phyloP scores from a whole-genome alignment of 2,329 filamentous ascomycete genomes.

The Hansfordia pulvinata region DNA sequence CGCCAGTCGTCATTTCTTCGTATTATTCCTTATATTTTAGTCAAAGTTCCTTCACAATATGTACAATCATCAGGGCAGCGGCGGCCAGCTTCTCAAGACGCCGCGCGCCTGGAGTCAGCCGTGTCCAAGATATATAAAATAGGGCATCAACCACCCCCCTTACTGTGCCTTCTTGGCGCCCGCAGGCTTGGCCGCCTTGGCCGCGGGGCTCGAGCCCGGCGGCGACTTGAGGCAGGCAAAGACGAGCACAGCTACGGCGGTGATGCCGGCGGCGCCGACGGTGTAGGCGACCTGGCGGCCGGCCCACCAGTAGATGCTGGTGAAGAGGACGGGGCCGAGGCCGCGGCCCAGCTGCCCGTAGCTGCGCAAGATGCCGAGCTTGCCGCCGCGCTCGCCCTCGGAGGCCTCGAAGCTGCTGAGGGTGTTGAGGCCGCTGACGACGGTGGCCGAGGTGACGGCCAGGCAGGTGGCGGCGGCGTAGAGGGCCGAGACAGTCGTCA shows the following conservation, averaged over 20 bases:
- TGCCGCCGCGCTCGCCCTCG: conserved; percentile 68
- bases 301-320: conserved; percentile 96
- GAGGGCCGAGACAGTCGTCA: conserved; percentile 53
- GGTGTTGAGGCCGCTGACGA: conserved; percentile 87
- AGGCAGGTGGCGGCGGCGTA: conserved; percentile 75
- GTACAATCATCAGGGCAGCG: no score
- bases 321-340: conserved; percentile 79
- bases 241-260: conserved; percentile 56
- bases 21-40: no score
- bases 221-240: conserved; percentile 62
- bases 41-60: no score
- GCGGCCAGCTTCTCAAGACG: no score
- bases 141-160: no score
- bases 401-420: conserved; percentile 81
- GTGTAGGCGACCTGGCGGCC: conserved; percentile 76
- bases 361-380: conserved; percentile 69
- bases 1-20: no score
- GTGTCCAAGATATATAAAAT: no score
- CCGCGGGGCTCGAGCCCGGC: conserved; percentile 18
- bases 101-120: no score
- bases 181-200: conserved; percentile 4
- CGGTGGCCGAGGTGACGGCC: conserved; percentile 83
- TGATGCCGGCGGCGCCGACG: conserved; percentile 68
- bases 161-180: conserved; percentile 15
- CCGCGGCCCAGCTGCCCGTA: conserved; percentile 82